A percentile compares a stretch with the other conserved stretches of the same genome.
These are phyloP conservation scores for Neurospora intermedia DNA, from an alignment of 495 filamentous ascomycete genomes.

Conservation along the genomic window DNA sequence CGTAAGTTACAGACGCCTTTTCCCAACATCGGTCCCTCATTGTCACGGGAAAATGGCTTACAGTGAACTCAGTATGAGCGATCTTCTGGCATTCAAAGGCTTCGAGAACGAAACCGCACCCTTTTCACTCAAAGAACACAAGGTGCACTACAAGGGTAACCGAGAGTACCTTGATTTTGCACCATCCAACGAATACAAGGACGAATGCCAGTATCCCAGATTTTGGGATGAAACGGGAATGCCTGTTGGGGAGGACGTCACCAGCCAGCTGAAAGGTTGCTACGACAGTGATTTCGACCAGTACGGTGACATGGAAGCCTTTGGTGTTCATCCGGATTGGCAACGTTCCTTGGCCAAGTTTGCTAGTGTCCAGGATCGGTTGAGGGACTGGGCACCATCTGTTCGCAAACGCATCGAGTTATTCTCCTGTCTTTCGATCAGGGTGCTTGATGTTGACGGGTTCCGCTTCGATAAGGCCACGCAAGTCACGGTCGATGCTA, in stretches of 20 bases:
- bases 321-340: conserved; percentile 58
- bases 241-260: conserved; percentile 32
- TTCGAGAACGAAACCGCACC: conserved; percentile 47
- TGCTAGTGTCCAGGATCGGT: conserved; percentile 60
- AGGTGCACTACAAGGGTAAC: conserved; percentile 42
- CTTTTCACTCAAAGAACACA: conserved; percentile 42
- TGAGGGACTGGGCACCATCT: conserved; percentile 58
- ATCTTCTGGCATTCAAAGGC: conserved; percentile 43
- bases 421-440: conserved; percentile 59
- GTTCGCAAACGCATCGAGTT: conserved; percentile 48
- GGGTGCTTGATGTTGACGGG: conserved; percentile 55
- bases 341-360: conserved; percentile 57
- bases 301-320: conserved; percentile 57
- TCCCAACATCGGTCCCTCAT: not conserved
- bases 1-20: conserved; percentile 16
- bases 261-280: conserved; percentile 44
- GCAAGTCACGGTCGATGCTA: conserved; percentile 51
- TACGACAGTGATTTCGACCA: conserved; percentile 60
- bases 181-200: conserved; percentile 43
- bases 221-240: conserved; percentile 56
- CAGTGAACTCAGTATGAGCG: conserved; percentile 40
- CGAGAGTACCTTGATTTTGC: conserved; percentile 52
- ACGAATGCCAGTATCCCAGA: conserved; percentile 52
- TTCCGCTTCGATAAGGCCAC: conserved; percentile 60
- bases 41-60: not conserved